Conservation (phyloP, 2,329 filamentous ascomycete genomes). For the Penicillium crustosum region DNA sequence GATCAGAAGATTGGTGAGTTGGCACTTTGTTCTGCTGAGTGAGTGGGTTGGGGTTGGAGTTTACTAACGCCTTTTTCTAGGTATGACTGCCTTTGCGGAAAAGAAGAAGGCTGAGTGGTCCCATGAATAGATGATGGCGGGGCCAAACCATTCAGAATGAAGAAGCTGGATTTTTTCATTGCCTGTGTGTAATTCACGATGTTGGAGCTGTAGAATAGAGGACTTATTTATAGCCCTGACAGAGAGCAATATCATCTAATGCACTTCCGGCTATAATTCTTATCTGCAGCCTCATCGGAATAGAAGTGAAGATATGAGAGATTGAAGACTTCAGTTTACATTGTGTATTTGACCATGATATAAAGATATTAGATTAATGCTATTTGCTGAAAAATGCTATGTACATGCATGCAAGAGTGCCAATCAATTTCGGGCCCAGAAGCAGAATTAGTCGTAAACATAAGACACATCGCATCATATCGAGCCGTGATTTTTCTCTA, state of each 20-base stretch:
- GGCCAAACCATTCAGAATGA: not conserved
- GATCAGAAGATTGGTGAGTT: slow-evolving; percentile 88
- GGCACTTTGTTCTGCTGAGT: not conserved
- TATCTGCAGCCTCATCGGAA: slow-evolving; percentile 5
- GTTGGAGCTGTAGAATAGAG: slow-evolving; percentile 6
- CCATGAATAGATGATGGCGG: slow-evolving; percentile 59
- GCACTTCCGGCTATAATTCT: slow-evolving; percentile 9
- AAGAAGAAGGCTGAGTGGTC: slow-evolving; percentile 93
- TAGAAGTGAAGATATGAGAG: not conserved
- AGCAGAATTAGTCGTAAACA: slow-evolving; percentile 18
- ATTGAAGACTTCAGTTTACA: not conserved
- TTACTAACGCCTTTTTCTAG: slow-evolving; percentile 32
- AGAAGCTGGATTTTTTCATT: slow-evolving; percentile 1
- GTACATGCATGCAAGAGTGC: slow-evolving; percentile 2
- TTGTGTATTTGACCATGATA: not conserved
- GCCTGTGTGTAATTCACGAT: not conserved
- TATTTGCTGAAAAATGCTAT: slow-evolving; percentile 6
- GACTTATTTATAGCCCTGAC: not conserved
- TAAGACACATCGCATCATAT: slow-evolving; percentile 22
- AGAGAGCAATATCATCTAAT: not conserved
- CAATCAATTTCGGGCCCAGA: not conserved
- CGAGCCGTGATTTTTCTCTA: slow-evolving; percentile 46
- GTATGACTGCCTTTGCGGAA: slow-evolving; percentile 89
- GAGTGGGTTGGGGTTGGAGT: not conserved
- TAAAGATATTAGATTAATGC: slow-evolving; percentile 4